phyloP scores from a whole-genome alignment of 108 stramenopile species.

The Discostella pseudostelligera region DNA sequence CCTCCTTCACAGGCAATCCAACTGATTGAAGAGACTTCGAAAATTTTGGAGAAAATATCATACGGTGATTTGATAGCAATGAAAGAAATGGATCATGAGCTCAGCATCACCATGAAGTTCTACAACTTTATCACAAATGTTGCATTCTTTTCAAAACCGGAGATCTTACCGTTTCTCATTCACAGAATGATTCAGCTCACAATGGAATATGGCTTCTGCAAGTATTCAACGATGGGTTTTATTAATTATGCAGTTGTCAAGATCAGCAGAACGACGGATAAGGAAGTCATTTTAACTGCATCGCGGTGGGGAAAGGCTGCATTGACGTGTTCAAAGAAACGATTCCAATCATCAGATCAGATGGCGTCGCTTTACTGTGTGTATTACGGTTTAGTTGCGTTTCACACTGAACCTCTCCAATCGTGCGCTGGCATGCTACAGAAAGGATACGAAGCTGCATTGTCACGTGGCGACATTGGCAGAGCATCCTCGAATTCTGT shows the following conservation, averaged over 20 bases:
- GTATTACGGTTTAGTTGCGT: conserved; percentile 15
- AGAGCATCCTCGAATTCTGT: conserved; percentile 18
- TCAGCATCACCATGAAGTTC: conserved; percentile 17
- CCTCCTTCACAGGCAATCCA: background rate
- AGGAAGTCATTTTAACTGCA: background rate
- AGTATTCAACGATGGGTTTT: conserved; percentile 21
- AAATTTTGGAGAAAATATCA: conserved; percentile 1
- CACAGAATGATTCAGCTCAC: conserved; percentile 25
- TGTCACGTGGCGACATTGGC: conserved; percentile 15
- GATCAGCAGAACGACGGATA: background rate
- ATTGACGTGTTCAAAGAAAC: conserved; percentile 12
- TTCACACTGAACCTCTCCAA: conserved; percentile 26
- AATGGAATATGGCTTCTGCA: conserved; percentile 28
- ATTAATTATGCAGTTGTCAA: conserved; percentile 18
- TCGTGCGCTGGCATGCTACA: conserved; percentile 24
- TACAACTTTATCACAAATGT: conserved; percentile 3
- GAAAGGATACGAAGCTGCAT: conserved; percentile 21
- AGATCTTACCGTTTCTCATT: conserved; percentile 17
- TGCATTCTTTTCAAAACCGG: conserved; percentile 12
- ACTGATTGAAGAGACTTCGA: conserved; percentile 7
- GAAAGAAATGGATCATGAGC: conserved; percentile 14
- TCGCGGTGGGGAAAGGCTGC: conserved; percentile 23
- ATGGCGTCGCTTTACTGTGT: background rate
- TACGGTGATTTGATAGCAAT: conserved; percentile 20
- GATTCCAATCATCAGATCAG: background rate